A percentile compares a stretch with the other conserved stretches of the same genome.
phyloP scores from a whole-genome alignment of 108 stramenopile genomes.

The Cyclotella atomus region DNA sequence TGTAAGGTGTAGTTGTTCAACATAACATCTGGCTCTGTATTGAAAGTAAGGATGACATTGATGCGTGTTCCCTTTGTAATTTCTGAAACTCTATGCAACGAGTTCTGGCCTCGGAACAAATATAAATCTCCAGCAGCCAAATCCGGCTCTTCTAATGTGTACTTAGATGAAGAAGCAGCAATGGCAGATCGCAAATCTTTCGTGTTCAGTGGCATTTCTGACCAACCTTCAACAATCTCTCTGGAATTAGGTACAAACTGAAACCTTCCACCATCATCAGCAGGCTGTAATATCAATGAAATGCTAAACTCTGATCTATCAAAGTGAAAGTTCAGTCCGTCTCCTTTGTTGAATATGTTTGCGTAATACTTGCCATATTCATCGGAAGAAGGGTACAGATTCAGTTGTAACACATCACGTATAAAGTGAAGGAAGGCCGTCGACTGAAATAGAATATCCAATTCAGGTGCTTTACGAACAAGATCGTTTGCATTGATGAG shows the following conservation, averaged over 20 bases:
- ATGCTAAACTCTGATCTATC: constrained; percentile 44
- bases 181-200: constrained; percentile 1
- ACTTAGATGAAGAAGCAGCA: constrained; percentile 10
- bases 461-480: not conserved
- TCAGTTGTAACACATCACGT: constrained; percentile 18
- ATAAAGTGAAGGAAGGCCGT: constrained; percentile 19
- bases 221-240: constrained; percentile 30
- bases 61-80: constrained; percentile 34
- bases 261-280: constrained; percentile 30
- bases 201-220: constrained; percentile 23
- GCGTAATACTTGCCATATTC: constrained; percentile 42
- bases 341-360: constrained; percentile 33
- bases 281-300: constrained; percentile 33
- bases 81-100: constrained; percentile 38
- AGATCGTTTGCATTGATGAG: constrained; percentile 32
- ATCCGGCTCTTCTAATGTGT: constrained; percentile 20
- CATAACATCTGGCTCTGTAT: constrained; percentile 18
- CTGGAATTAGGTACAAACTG: constrained; percentile 38
- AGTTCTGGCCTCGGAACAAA: constrained; percentile 38
- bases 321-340: constrained; percentile 39
- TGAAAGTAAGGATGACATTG: constrained; percentile 43
- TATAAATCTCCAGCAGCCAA: constrained; percentile 36
- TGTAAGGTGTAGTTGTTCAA: constrained; percentile 31
- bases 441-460: constrained; percentile 19
- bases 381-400: constrained; percentile 29